phyloP scores from a whole-genome alignment of 2,329 filamentous ascomycete species.

The Fusarium sp. region DNA sequence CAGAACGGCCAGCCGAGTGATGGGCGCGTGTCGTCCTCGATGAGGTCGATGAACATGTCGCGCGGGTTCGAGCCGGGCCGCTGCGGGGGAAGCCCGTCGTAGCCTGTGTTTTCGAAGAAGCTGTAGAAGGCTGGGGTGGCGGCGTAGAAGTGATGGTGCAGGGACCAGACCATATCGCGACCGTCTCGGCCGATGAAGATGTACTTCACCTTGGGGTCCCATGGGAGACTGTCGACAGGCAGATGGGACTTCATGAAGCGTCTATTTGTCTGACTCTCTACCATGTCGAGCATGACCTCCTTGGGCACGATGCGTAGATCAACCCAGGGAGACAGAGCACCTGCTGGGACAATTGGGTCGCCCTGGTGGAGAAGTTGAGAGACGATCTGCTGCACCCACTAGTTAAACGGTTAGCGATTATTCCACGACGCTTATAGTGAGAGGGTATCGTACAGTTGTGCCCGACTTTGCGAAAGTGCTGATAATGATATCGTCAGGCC shows the following conservation, averaged over 20 bases:
- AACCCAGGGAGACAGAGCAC: conserved; percentile 10
- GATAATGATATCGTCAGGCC: conserved; percentile 24
- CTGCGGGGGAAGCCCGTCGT: background rate
- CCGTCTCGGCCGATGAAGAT: conserved; percentile 23
- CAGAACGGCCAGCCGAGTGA: conserved; percentile 15
- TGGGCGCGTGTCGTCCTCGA: conserved; percentile 3
- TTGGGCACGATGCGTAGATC: conserved; percentile 10
- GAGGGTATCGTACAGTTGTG: background rate
- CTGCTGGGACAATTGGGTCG: background rate
- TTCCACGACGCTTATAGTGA: fast-evolving
- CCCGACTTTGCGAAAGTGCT: conserved; percentile 17
- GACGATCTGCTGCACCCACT: conserved; percentile 27
- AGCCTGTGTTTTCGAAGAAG: conserved; percentile 5
- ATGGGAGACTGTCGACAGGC: conserved; percentile 4
- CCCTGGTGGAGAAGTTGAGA: conserved; percentile 17
- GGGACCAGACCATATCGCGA: conserved; percentile 19
- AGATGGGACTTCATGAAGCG: conserved; percentile 24
- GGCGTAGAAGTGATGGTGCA: conserved; percentile 7
- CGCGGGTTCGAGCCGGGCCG: background rate
- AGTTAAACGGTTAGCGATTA: fast-evolving
- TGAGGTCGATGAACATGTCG: conserved; percentile 5
- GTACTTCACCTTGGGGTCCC: conserved; percentile 10
- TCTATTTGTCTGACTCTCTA: conserved; percentile 5
- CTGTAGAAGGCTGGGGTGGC: conserved; percentile 16
- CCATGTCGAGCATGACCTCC: background rate